Base-by-base conservation (phyloP, 495 filamentous ascomycete species). In the Amniculicola lignicola region DNA sequence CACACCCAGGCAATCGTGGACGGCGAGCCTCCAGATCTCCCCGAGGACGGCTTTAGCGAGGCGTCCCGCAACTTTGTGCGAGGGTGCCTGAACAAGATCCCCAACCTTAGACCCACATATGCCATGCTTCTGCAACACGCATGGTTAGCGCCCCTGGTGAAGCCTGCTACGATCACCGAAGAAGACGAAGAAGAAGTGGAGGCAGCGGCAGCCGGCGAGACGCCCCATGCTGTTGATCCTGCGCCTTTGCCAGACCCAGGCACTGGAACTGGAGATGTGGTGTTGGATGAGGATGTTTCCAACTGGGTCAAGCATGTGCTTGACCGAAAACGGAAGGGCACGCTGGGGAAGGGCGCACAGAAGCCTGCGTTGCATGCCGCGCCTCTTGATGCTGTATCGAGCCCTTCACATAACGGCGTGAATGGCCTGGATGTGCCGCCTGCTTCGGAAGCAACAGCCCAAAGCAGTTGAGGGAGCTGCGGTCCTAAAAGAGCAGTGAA, bases 51-150 rank as follows among this genome's bases (percentile, higher is more conserved):
- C 21, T 98, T 85, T 70, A 92, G 90, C 0, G 78, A 85, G 29
- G 77, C 82, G 4, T 90, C 94, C 0, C 85, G 85, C 29, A 84
- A 90, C 52, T 98, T 98, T 72, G 90, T 97, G 36, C 77, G 77
- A 18, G 84, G 86, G 41, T 97, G 94, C 69, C 79, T 98, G 40
- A 88, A 96, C 72, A 98, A 98, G 69, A 85, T 87, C 51, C 91
- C 93, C 2, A 88, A 86, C 47, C 81, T 93, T 25, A 86, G 93
- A 14, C 93, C 92, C 18, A 90, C 86, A 2, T 98, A 98, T 71
- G 78, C 83, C 38, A 90, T 89, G 79, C 79, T 98, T 16, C 76
- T 98, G 12, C 81, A 85, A 54, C 94, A 96, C 67, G 81, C 87
- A 43, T 98, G 93, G 93, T 76, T 98, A 2, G 77, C 84, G 39